Evolutionary conservation across 192 early-diverging fungal species (phyloP), one percentile per base, ranked within the genome.

Genomic region (Ambispora gerdemannii): DNA sequence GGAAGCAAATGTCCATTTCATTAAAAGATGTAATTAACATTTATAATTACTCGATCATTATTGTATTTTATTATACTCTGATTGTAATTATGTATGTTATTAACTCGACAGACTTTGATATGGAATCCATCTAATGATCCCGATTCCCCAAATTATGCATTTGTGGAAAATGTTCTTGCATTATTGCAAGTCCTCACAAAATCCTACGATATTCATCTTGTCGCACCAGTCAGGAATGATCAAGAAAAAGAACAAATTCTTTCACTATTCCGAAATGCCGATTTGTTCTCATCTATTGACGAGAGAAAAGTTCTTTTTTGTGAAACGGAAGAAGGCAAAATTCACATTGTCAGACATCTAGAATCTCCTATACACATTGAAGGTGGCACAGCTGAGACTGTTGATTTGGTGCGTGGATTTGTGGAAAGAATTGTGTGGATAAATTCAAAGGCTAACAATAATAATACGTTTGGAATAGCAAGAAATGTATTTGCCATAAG

Each of bases 111-210:
- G 90, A 84, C 88, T 17, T 78, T 91, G 38, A 72, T 93, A 36
- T 91, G 91, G 90, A 91, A 91, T 69, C 89, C 90, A n/a, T 89
- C 88, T 3, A 79, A 83, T 8, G 86, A 89, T 71, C 85, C 88
- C 4, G 72, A 78, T 49, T 74, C 73, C 22, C 89, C 90, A 32
- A 93, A 84, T 53, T 82, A 86, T 72, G 91, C 87, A n/a, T 93
- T 91, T 77, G 72, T 79, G 31, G 87, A 88, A 59, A 78, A 80
- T 28, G 79, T 80, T 2, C 73, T 85, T 20, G 72, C 82, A 4
- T 78, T 88, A 38, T 75, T 93, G 3, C 76, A 76, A 3, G 70
- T 73, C 32, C 78, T 92, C 1, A 72, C 79, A 4, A 73, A 78
- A 52, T 62, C 55, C 28, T 85, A 78, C 34, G 79, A 82, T 22